Evolutionary conservation across 164 flowering plant species (phyloP), one percentile per base, ranked within the genome.

Genomic region (Warburgia ugandensis): DNA sequence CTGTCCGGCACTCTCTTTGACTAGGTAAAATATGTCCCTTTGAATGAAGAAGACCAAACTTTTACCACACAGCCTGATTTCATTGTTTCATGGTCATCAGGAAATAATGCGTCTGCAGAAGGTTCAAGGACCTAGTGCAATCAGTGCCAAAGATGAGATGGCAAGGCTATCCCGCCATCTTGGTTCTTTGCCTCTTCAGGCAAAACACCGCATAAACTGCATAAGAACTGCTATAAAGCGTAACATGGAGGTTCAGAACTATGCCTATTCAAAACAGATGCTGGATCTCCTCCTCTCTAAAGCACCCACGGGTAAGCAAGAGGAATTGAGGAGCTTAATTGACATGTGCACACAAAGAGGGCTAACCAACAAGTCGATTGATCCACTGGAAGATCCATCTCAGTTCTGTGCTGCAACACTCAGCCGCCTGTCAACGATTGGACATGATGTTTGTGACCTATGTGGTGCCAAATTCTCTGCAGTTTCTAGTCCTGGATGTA

Each of bases 131-230:
- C 62, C 92, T 4, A 84, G 82, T 66, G 96, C 97, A 13, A 54
- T 94, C 62, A 94, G 99, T 68, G 99, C 99, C 16, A 94, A 89
- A 66, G 99, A 94, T 42, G 99, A 94, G 75, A 94, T 94, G 96
- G 96, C 86, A 17, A 76, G 99, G 67, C 57, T 94, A 33, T 79
- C 99, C 7, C 95, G 99, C 43, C 99, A 94, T 71, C 71, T 94
- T 51, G 94, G 92, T 48, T 89, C 99, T 33, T 67, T 86, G 57
- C 97, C 99, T 37, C 94, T 94, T 62, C 85, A 66, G 12, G 92
- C 97, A 16, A 89, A 83, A 65, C 99, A 92, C 59, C 72, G 99
- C 28, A 86, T 86, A 68, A 86, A 73, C 63, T 94, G 99, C 73
- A 75, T 94, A 14, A 76, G 99, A 44, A 94, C 97, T 29, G 95